Evolutionary conservation across 2,329 filamentous ascomycete genomes (phyloP).

Genomic region (Fusarium sterilihyphosum): DNA sequence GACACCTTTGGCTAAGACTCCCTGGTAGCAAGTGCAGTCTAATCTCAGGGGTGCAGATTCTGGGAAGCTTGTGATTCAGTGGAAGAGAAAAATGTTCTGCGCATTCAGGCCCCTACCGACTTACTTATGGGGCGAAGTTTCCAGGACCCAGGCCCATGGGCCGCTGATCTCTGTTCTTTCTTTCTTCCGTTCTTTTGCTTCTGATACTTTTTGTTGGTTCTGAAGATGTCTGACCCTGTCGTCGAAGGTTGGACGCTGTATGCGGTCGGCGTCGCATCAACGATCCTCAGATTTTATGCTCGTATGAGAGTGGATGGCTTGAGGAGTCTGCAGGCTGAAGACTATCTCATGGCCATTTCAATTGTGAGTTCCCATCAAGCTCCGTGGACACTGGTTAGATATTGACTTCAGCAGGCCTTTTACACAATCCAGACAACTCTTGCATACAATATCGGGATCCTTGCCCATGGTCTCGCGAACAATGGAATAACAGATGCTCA

Average conservation of each 20-base stretch:
- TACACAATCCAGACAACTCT: constrained; percentile 61
- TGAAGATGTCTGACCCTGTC: constrained; percentile 19
- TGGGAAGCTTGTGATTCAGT: neutral
- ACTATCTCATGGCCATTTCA: constrained; percentile 42
- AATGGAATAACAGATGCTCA: constrained; percentile 62
- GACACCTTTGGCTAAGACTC: neutral
- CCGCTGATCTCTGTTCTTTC: neutral
- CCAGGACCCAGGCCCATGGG: neutral
- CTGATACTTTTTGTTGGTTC: neutral
- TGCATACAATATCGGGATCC: constrained; percentile 59
- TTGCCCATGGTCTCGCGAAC: constrained; percentile 62
- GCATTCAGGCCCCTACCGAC: neutral
- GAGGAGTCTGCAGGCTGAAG: constrained; percentile 42
- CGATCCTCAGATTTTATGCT: constrained; percentile 45
- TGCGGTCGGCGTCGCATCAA: constrained; percentile 39
- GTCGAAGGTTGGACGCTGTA: constrained; percentile 45
- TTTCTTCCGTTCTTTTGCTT: neutral
- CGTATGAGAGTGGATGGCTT: constrained; percentile 39
- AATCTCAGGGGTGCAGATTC: constrained; percentile 1
- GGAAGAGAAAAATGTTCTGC: neutral
- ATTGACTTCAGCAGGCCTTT: constrained; percentile 52
- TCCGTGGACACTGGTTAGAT: rapidly evolving
- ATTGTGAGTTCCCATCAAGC: constrained; percentile 2
- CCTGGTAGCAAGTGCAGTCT: neutral
- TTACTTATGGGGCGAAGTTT: constrained; percentile 8